A percentile compares a stretch with the other conserved stretches of the same genome.
phyloP scores from a whole-genome alignment of 495 filamentous ascomycete species.

The Sordaria brevicollis region DNA sequence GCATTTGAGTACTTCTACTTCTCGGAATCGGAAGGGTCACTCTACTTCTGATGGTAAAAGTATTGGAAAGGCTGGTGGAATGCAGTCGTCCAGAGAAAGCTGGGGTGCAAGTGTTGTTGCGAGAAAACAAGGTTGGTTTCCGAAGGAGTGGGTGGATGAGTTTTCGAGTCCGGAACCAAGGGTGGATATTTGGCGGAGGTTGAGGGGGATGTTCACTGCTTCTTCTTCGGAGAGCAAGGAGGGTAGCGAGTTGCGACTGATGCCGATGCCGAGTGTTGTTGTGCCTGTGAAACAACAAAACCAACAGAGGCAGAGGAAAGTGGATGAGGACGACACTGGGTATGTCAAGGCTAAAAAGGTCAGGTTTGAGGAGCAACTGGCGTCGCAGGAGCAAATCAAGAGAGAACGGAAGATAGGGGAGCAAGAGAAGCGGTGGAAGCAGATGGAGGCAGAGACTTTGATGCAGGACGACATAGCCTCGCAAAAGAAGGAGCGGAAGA shows the following conservation, averaged over 20 bases:
- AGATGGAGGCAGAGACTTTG: no score
- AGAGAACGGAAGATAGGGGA: no score
- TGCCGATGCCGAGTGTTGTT: neutral
- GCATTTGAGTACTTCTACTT: neutral
- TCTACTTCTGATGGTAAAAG: neutral
- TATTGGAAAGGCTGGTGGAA: neutral
- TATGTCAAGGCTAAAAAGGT: no score
- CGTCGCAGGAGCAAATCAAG: no score
- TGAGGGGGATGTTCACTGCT: neutral
- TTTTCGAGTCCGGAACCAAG: neutral
- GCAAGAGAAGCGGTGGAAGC: no score
- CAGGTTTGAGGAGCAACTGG: no score
- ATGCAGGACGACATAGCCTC: no score
- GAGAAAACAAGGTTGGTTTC: neutral
- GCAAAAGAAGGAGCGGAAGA: neutral
- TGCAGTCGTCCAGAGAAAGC: no score
- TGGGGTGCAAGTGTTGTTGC: neutral
- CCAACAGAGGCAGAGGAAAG: neutral
- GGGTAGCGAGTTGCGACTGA: neutral
- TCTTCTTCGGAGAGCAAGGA: neutral
- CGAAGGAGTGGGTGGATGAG: neutral
- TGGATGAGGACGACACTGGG: no score
- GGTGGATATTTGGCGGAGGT: neutral
- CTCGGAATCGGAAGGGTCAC: neutral
- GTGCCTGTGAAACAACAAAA: no score